phyloP scores from a whole-genome alignment of 2,329 filamentous ascomycete genomes.

The Ophiostoma piceae region DNA sequence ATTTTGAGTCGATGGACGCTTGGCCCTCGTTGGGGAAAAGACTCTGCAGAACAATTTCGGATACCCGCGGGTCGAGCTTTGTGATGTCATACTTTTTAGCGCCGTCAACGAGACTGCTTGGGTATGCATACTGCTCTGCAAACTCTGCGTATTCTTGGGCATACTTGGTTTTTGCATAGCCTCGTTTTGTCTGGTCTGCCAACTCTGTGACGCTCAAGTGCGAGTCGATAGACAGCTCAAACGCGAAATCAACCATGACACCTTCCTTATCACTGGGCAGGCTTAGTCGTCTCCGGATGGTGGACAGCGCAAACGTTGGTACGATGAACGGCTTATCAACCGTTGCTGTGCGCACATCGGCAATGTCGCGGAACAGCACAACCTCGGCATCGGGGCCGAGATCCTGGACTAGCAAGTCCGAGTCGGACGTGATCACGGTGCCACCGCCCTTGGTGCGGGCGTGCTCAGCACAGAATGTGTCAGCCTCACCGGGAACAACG shows the following conservation, averaged over 20 bases:
- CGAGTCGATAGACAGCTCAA: slow-evolving; percentile 33
- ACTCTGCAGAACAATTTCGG: slow-evolving; percentile 30
- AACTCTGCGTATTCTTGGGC: slow-evolving; percentile 31
- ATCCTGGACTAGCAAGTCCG: slow-evolving; percentile 73
- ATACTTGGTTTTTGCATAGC: slow-evolving; percentile 20
- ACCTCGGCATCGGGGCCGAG: slow-evolving; percentile 58
- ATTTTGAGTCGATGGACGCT: background rate
- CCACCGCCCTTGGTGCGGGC: slow-evolving; percentile 46
- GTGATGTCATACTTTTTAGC: slow-evolving; percentile 9
- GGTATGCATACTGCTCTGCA: slow-evolving; percentile 28
- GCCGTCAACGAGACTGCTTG: background rate
- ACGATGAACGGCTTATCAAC: slow-evolving; percentile 25
- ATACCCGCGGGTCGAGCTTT: slow-evolving; percentile 32
- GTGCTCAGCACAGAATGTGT: slow-evolving; percentile 67
- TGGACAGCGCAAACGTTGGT: slow-evolving; percentile 27
- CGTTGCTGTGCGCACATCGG: slow-evolving; percentile 28
- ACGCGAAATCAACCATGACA: slow-evolving; percentile 29
- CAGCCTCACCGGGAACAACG: slow-evolving; percentile 79
- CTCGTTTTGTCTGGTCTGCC: slow-evolving; percentile 28
- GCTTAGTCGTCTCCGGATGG: background rate
- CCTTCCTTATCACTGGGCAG: background rate
- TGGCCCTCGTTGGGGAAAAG: slow-evolving; percentile 12
- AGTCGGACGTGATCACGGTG: slow-evolving; percentile 73
- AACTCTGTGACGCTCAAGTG: slow-evolving; percentile 29
- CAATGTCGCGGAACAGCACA: slow-evolving; percentile 62